Evolutionary conservation across 1,284 basidiomycete species (phyloP), one percentile per base, ranked within the genome.

Genomic region (Thecaphora thlaspeos): DNA sequence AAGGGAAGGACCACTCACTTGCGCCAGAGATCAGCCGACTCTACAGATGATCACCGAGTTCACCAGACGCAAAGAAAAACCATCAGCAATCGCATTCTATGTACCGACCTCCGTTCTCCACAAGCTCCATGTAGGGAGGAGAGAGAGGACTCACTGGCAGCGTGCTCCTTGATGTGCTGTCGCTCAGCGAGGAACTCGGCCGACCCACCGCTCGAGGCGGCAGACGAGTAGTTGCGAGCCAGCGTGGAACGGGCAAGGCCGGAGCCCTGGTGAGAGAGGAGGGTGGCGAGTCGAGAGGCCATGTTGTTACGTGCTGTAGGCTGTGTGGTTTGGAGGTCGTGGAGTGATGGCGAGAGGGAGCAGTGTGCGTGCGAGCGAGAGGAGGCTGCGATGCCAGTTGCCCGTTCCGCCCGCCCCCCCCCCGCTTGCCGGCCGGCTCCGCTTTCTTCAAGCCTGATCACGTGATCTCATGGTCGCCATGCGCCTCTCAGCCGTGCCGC

Each of bases 21-120:
- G 61, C 72, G 70, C 72, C 72, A 75, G 47, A 71, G 59, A 28
- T 67, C 63, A 28, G 72, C 65, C 10, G 68, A 68, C 58, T 73
- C 71, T 74, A 52, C 46, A n/a, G 23, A 34, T 3, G 17, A 11
- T 28, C 26, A 28, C n/a, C n/a, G n/a, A n/a, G n/a, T n/a, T n/a
- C n/a, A n/a, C n/a, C n/a, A n/a, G n/a, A n/a, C n/a, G n/a, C n/a
- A n/a, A n/a, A n/a, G n/a, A n/a, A n/a, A n/a, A n/a, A n/a, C n/a
- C n/a, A n/a, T n/a, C n/a, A n/a, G n/a, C n/a, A n/a, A n/a, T n/a
- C n/a, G n/a, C n/a, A n/a, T n/a, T n/a, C n/a, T n/a, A n/a, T n/a
- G n/a, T n/a, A n/a, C n/a, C n/a, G n/a, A n/a, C n/a, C n/a, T n/a
- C n/a, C n/a, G n/a, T n/a, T n/a, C n/a, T n/a, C n/a, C n/a, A n/a